phyloP scores from a whole-genome alignment of 2,329 filamentous ascomycete species.

The Albifimbria verrucaria region DNA sequence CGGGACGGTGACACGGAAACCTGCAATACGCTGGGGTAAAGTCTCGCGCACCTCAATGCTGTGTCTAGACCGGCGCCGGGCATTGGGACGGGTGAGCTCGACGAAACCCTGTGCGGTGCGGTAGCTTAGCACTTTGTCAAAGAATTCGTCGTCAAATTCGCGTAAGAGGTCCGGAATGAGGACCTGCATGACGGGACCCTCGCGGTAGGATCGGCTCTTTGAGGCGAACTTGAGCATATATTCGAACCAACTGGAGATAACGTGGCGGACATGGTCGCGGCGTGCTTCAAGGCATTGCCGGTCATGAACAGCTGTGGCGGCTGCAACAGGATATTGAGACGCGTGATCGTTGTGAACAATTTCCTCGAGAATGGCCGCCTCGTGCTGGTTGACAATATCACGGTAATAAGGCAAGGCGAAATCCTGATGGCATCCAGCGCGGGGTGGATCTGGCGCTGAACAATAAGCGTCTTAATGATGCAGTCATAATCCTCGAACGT shows the following conservation, averaged over 20 bases:
- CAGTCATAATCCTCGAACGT: slow-evolving; percentile 53
- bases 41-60: slow-evolving; percentile 16
- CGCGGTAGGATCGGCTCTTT: slow-evolving; percentile 15
- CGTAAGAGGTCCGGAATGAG: slow-evolving; percentile 27
- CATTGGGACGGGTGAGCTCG: slow-evolving; percentile 18
- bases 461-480: slow-evolving; percentile 37
- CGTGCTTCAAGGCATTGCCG: slow-evolving; percentile 24
- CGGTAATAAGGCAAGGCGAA: slow-evolving; percentile 38
- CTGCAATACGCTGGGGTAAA: slow-evolving; percentile 20
- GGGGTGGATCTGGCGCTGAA: slow-evolving; percentile 18
- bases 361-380: slow-evolving; percentile 27
- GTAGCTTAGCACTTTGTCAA: slow-evolving; percentile 25
- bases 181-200: slow-evolving; percentile 13
- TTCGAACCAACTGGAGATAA: slow-evolving; percentile 23
- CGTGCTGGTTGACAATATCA: slow-evolving; percentile 18
- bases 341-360: slow-evolving; percentile 23
- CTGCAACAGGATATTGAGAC: background rate
- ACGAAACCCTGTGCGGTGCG: slow-evolving; percentile 29
- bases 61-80: slow-evolving; percentile 18
- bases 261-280: slow-evolving; percentile 29
- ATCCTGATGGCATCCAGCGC: slow-evolving; percentile 36
- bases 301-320: slow-evolving; percentile 14
- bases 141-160: slow-evolving; percentile 29
- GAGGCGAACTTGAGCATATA: slow-evolving; percentile 23
- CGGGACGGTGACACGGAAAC: slow-evolving; percentile 8